Base-by-base conservation (phyloP, 1,139 yeast species). In the Scheffersomyces lignicola region DNA sequence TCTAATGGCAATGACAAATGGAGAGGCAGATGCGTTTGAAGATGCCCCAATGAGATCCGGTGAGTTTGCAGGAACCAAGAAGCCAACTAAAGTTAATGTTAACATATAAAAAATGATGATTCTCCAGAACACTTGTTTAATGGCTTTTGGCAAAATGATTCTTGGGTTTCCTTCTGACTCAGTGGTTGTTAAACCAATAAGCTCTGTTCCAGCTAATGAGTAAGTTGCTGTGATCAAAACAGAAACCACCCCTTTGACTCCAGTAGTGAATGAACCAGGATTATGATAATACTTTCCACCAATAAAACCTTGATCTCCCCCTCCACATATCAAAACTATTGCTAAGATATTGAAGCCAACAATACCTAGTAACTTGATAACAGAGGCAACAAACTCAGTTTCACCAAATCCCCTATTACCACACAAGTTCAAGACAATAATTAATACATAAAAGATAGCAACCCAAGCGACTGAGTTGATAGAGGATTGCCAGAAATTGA, bases 341-440 rank as follows among this genome's bases (percentile, higher is more conserved):
- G 92, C 94, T 31, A 86, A 62, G 39, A 83, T 78, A 48, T 80
- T 75, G 60, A 77, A 84, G 14, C 88, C 90, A 24, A 76, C 54
- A 36, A 82, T 68, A 2, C 86, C 85, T 26, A 80, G 40, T 21
- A 83, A 69, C 52, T 83, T 83, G 47, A 80, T 61, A 42, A 76
- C 45, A 1, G 88, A 73, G 24, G 83, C 69, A 18, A 76, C 52
- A 43, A 82, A 80, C 58, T 83, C 88, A 26, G 82, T 76, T 53
- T 80, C 83, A 48, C 84, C 86, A 49, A 78, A 81, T 42, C 83
- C 84, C 43, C 65, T 72, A 38, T 80, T 83, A 35, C 80, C 79
- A 41, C 78, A 69, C 48, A 82, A 59, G 50, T 82, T 83, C 35
- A 81, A 67, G 2, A 62, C 54, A 12, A 76, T 60, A 42, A 83